Conservation (phyloP, 139 green algal genomes). For the Trebouxia sp. region DNA sequence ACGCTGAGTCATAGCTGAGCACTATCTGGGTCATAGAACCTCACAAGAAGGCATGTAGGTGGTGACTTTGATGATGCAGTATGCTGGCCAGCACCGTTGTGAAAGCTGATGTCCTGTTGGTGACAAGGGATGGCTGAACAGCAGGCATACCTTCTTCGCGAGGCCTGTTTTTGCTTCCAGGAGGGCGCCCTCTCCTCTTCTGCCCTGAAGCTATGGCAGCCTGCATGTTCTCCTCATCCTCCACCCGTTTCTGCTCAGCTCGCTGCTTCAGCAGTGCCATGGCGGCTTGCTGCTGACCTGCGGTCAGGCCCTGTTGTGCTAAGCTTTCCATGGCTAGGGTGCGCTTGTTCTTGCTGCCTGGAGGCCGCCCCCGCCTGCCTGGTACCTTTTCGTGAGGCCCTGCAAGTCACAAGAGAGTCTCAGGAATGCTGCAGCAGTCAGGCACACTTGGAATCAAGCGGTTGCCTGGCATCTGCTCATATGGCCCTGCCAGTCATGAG, state of each 20-base stretch:
- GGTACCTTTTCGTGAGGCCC: conserved; percentile 15
- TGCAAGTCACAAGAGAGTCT: background rate
- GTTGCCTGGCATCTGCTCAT: background rate
- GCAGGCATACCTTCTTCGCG: conserved; percentile 1
- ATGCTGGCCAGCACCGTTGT: too few relatives aligned
- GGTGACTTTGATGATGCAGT: too few relatives aligned
- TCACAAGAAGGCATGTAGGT: too few relatives aligned
- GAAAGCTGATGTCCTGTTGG: too few relatives aligned
- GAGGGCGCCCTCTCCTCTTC: conserved; percentile 9
- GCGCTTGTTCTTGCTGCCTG: conserved; percentile 30
- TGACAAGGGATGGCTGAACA: too few relatives aligned
- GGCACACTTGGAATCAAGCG: background rate
- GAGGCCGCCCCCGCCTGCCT: conserved; percentile 1
- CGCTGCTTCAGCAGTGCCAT: conserved; percentile 21
- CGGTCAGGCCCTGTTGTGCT: background rate
- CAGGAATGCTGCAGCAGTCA: background rate
- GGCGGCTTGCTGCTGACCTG: conserved; percentile 12
- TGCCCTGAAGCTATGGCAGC: background rate
- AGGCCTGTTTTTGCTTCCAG: conserved; percentile 22
- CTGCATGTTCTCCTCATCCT: conserved; percentile 17
- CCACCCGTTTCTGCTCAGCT: background rate
- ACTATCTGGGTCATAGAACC: too few relatives aligned
- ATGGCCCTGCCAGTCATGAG: background rate
- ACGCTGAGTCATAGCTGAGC: too few relatives aligned
- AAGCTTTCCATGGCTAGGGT: conserved; percentile 17